Conservation (phyloP, 73 alveolate genomes). For the Paramecium tetraurelia region DNA sequence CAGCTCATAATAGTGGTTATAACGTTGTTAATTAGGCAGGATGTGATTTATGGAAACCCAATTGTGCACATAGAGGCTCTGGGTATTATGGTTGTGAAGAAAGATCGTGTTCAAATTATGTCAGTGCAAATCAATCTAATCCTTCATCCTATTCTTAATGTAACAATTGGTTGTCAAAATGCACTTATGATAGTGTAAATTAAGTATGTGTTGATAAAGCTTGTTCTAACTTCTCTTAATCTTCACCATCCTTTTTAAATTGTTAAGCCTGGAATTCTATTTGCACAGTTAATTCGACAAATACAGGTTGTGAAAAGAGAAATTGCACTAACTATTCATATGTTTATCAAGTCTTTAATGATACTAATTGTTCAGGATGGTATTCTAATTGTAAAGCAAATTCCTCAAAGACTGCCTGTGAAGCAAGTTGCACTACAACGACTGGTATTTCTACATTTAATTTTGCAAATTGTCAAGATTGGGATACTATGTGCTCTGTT, state of each 20-base stretch:
- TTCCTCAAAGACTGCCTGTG: neutral
- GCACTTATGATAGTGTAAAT: neutral
- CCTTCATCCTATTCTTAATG: neutral
- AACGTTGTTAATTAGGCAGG: neutral
- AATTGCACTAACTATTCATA: neutral
- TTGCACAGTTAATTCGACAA: neutral
- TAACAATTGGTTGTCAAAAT: neutral
- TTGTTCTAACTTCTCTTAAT: neutral
- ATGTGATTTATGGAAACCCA: neutral
- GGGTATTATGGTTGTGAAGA: neutral
- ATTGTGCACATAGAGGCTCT: neutral
- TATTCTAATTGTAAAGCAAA: neutral
- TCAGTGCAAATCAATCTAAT: neutral
- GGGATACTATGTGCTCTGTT: neutral
- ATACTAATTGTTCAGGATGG: neutral
- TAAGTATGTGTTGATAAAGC: neutral
- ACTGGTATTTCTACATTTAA: neutral
- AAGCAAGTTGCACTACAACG: neutral
- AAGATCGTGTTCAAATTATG: constrained; percentile 12
- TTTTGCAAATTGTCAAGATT: neutral
- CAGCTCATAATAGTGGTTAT: neutral
- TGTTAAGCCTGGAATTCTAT: neutral
- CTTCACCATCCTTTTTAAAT: neutral
- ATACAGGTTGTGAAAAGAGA: constrained; percentile 4
- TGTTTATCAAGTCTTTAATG: neutral